These are phyloP conservation scores for Stephanodiscus minutulus DNA, from an alignment of 108 stramenopile genomes.

Conservation along the genomic window DNA sequence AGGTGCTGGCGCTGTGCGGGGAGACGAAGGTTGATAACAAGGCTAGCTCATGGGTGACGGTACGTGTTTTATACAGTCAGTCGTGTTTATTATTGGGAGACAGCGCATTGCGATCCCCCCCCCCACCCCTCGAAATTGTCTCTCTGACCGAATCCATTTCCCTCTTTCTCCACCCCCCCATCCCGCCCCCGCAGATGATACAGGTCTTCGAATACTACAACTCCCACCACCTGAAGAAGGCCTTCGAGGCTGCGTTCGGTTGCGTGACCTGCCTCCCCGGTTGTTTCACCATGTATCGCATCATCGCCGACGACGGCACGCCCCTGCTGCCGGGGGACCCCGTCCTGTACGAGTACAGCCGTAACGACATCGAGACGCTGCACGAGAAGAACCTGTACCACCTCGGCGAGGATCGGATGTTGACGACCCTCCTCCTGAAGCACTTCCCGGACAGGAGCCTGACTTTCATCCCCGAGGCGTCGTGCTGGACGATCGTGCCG, in stretches of 20 bases:
- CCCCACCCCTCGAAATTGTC: no score
- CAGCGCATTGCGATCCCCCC: no score
- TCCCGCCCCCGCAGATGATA: no score
- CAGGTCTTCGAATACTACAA: conserved; percentile 65
- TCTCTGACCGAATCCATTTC: no score
- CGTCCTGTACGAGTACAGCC: conserved; percentile 43
- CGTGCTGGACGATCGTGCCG: conserved; percentile 55
- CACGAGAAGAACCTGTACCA: conserved; percentile 57
- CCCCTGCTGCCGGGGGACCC: conserved; percentile 40
- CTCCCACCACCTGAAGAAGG: conserved; percentile 60
- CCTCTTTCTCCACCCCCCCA: no score
- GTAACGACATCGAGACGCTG: conserved; percentile 49
- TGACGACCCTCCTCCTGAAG: conserved; percentile 51
- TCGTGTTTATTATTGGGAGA: no score
- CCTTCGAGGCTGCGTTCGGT: conserved; percentile 63
- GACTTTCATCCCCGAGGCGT: conserved; percentile 45
- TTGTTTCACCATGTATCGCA: conserved; percentile 67
- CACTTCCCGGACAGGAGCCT: conserved; percentile 42
- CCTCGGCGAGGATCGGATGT: conserved; percentile 52
- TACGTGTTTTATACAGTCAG: no score
- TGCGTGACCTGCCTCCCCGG: conserved; percentile 66
- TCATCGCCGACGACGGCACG: conserved; percentile 47
- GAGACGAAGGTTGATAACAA: conserved; percentile 69
- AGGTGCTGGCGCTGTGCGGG: conserved; percentile 57
- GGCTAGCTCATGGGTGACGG: conserved; percentile 53